Conservation (phyloP, 2,329 filamentous ascomycete species). For the Aspergillaceae sp. region DNA sequence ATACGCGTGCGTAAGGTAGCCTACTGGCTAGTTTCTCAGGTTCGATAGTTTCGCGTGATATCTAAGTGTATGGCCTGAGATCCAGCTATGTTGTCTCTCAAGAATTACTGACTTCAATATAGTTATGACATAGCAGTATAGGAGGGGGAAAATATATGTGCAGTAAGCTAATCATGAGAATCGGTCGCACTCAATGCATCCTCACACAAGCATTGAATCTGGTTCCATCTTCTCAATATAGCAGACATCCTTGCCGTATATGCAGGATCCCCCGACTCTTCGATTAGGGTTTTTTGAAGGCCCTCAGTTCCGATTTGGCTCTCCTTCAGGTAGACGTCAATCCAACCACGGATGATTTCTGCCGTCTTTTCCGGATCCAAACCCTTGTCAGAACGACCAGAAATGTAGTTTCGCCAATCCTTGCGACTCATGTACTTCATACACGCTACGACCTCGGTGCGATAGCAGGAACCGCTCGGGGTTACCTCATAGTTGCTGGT, state of each 20-base stretch:
- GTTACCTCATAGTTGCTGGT: slow-evolving; percentile 25
- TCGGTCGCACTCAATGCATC: slow-evolving; percentile 6
- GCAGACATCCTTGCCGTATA: slow-evolving; percentile 8
- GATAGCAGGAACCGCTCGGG: slow-evolving; percentile 16
- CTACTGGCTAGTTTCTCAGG: too few relatives aligned
- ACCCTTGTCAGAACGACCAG: slow-evolving; percentile 11
- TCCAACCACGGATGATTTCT: slow-evolving; percentile 17
- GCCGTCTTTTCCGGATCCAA: slow-evolving; percentile 15
- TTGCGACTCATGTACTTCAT: slow-evolving; percentile 21
- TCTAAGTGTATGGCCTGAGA: too few relatives aligned
- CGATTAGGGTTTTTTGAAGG: background rate
- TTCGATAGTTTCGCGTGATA: too few relatives aligned
- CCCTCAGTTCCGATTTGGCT: slow-evolving; percentile 11
- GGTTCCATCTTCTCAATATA: slow-evolving; percentile 23
- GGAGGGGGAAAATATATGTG: too few relatives aligned
- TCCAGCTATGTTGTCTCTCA: too few relatives aligned
- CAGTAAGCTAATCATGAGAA: too few relatives aligned
- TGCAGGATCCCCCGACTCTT: slow-evolving; percentile 1
- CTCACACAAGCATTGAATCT: slow-evolving; percentile 22
- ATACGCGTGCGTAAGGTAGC: too few relatives aligned
- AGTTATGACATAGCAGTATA: too few relatives aligned
- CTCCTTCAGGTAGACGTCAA: slow-evolving; percentile 20
- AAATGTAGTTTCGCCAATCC: slow-evolving; percentile 22
- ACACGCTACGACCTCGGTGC: slow-evolving; percentile 23
- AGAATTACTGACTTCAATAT: too few relatives aligned